A percentile compares a stretch with the other conserved stretches of the same genome.
phyloP scores from a whole-genome alignment of 192 early-diverging fungal species.

The Globomyces pollinis-pini region DNA sequence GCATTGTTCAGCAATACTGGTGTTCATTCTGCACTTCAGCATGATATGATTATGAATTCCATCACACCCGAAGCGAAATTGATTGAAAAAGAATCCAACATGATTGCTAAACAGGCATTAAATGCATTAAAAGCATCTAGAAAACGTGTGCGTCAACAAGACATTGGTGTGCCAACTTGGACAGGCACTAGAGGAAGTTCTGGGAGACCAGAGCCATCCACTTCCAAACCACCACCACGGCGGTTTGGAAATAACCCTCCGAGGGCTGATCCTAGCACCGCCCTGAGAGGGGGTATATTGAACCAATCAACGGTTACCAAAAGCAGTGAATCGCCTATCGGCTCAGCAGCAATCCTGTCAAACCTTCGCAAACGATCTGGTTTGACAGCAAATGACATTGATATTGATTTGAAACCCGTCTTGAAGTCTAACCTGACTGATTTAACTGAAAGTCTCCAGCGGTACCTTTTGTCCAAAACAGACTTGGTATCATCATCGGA shows the following conservation, averaged over 20 bases:
- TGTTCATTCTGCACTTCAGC: slow-evolving; percentile 81
- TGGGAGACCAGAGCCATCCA: slow-evolving; percentile 38
- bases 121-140: slow-evolving; percentile 67
- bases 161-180: slow-evolving; percentile 79
- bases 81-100: slow-evolving; percentile 72
- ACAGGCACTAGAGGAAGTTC: slow-evolving; percentile 72
- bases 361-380: not conserved
- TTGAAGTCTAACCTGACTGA: not conserved
- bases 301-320: too few species aligned
- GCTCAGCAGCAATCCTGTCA: not conserved
- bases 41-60: slow-evolving; percentile 81
- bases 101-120: slow-evolving; percentile 73
- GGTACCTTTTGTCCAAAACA: slow-evolving; percentile 19
- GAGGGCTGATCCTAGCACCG: not conserved
- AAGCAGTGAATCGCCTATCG: too few species aligned
- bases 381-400: not conserved
- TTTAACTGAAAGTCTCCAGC: not conserved
- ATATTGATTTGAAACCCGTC: not conserved
- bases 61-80: slow-evolving; percentile 47
- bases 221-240: too few species aligned
- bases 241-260: not conserved
- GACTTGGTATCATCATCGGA: slow-evolving; percentile 39
- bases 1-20: slow-evolving; percentile 78
- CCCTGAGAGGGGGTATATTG: not conserved
- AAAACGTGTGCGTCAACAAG: slow-evolving; percentile 41